These are phyloP conservation scores for Kazachstania psychrophila DNA, from an alignment of 805 yeast genomes.

Conservation along the genomic window DNA sequence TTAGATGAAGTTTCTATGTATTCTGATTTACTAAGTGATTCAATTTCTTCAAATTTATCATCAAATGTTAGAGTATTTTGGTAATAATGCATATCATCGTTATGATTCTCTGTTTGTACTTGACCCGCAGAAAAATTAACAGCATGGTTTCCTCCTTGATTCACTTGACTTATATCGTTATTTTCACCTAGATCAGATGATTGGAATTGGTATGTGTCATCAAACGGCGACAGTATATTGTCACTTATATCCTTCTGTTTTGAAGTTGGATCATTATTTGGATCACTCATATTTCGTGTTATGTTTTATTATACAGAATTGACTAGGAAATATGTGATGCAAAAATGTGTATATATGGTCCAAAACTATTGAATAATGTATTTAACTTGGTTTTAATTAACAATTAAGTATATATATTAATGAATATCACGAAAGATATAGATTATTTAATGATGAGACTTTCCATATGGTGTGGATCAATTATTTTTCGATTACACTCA, in stretches of 20 bases:
- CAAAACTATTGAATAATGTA: too few relatives aligned
- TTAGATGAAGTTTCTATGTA: constrained; percentile 3
- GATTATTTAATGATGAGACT: too few relatives aligned
- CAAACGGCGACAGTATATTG: constrained; percentile 23
- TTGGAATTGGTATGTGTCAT: constrained; percentile 22
- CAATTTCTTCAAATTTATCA: constrained; percentile 12
- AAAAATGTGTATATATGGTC: too few relatives aligned
- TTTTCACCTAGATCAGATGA: constrained; percentile 6
- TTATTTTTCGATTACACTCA: too few relatives aligned
- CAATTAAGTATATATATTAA: too few relatives aligned
- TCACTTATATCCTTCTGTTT: constrained; percentile 5
- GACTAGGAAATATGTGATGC: too few relatives aligned
- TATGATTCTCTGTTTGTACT: constrained; percentile 11
- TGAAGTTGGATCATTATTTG: neutral
- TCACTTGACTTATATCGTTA: constrained; percentile 1
- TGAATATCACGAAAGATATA: too few relatives aligned
- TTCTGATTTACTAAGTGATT: constrained; percentile 6
- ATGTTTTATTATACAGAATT: too few relatives aligned
- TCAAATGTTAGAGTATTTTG: constrained; percentile 20
- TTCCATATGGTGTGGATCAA: too few relatives aligned
- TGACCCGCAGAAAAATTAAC: too few relatives aligned
- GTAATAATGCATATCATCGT: constrained; percentile 18
- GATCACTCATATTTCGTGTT: too few relatives aligned
- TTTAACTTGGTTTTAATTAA: too few relatives aligned
- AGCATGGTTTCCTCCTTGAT: neutral